These are phyloP conservation scores for Elaeagnus macrophylla DNA, from an alignment of 306 rosid genomes.

Conservation along the genomic window DNA sequence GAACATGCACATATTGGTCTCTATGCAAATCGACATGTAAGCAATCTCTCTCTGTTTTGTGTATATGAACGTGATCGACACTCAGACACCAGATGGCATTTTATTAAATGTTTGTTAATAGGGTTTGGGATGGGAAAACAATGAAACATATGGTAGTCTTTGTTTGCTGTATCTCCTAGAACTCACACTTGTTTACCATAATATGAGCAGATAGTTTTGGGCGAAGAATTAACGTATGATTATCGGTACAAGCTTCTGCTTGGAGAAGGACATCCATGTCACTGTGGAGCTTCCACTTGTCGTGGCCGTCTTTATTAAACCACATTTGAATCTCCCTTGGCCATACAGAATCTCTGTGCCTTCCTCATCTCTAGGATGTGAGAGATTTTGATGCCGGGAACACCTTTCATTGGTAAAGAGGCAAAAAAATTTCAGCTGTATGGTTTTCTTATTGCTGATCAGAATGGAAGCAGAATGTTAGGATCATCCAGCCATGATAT, in stretches of 20 bases:
- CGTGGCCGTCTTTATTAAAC: constrained; percentile 49
- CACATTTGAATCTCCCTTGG: background rate
- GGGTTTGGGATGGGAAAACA: no score
- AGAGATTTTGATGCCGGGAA: no score
- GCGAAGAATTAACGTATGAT: constrained; percentile 79
- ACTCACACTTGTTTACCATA: background rate
- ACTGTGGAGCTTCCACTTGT: constrained; percentile 56
- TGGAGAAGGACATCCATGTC: constrained; percentile 61
- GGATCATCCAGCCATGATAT: no score
- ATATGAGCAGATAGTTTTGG: constrained; percentile 64
- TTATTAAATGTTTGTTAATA: background rate
- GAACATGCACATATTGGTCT: constrained; percentile 74
- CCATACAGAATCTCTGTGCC: no score
- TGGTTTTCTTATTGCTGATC: no score
- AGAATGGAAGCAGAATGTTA: no score
- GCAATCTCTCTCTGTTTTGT: constrained; percentile 22
- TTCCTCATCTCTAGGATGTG: no score
- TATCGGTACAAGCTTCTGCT: constrained; percentile 46
- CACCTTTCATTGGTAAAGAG: no score
- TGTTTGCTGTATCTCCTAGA: background rate
- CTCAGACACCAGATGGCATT: constrained; percentile 4
- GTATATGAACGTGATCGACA: background rate
- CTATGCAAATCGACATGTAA: constrained; percentile 83
- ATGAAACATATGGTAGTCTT: no score
- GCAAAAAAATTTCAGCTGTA: no score